These are phyloP conservation scores for Alternaria sp. DNA, from an alignment of 2,329 filamentous ascomycete species.

Conservation along the genomic window DNA sequence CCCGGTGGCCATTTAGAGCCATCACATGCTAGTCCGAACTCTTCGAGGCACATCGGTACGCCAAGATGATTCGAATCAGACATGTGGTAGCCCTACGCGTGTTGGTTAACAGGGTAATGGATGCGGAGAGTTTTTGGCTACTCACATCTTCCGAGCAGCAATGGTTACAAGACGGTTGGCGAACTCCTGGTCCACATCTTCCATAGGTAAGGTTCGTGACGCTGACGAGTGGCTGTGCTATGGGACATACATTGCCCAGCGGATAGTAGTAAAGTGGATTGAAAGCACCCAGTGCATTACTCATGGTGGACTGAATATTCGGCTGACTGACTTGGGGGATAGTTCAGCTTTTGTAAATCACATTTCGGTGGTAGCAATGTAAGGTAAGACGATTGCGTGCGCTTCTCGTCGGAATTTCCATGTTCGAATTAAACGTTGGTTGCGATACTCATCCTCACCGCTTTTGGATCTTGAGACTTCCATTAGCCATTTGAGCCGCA, in stretches of 20 bases:
- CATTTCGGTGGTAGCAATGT: not conserved
- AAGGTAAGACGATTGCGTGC: not conserved
- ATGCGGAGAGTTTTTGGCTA: not conserved
- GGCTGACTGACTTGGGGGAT: not conserved
- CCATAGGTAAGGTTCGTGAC: not conserved
- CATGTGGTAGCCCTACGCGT: not conserved
- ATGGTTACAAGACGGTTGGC: not conserved
- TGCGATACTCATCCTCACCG: not conserved
- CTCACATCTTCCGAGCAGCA: constrained; percentile 6
- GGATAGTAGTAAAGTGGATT: constrained; percentile 5
- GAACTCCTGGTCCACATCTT: constrained; percentile 9
- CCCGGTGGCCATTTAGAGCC: constrained; percentile 1
- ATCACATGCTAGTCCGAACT: constrained; percentile 8
- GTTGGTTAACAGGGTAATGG: not conserved
- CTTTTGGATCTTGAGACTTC: not conserved
- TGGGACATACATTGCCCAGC: not conserved
- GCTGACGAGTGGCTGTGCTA: not conserved
- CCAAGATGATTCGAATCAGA: not conserved
- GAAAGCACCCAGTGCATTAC: not conserved
- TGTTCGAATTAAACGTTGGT: not conserved
- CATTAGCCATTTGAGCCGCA: not conserved
- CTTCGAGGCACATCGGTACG: not conserved
- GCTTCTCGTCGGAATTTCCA: not conserved
- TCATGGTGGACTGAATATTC: not conserved
- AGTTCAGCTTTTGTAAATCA: not conserved